Evolutionary conservation across 2,329 filamentous ascomycete genomes (phyloP), one percentile per base, ranked within the genome.

Genomic region (Penicillium sp.): DNA sequence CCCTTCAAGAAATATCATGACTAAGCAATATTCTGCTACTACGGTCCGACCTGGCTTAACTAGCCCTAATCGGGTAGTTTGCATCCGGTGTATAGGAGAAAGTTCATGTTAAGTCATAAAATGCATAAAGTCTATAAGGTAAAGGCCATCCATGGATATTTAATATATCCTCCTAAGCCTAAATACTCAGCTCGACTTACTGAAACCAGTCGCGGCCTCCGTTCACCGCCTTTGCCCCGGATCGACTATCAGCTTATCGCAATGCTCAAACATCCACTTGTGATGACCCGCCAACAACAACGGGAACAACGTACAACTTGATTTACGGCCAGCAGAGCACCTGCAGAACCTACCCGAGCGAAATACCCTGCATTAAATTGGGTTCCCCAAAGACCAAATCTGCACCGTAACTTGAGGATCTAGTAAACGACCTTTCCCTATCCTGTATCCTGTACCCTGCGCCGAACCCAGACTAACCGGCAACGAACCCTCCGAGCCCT

Each of bases 221-320:
- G 24, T 42, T 48, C 32, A 50, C 45, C 45, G 51, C 49, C 53
- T 56, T 45, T 53, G 26, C 56, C 52, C 53, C 56, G 48, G 55
- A 59, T 57, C 54, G 45, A 50, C 54, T 53, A 53, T 56, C 49
- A 44, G 39, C 49, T 56, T 52, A 52, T 53, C 53, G 42, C 48
- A 13, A 29, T 39, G 29, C 34, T 37, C 34, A 20, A 46, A 47
- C 40, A 38, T 46, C 50, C 49, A 44, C 20, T 51, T 13, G 20
- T 11, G 16, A 45, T 45, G 39, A 51, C 24, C 20, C 5, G 6
- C 39, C 3, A 14, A 45, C 39, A 45, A 31, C 26, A 45, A 31
- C 26, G 31, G 4, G 10, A 24, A 46, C 44, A n/a, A 34, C 44
- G 10, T 35, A 39, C 24, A 13, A 48, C 24, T 49, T 55, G 42